Evolutionary conservation across 139 green algal species (phyloP), one percentile per base, ranked within the genome.

Genomic region (Chlorella ohadii): DNA sequence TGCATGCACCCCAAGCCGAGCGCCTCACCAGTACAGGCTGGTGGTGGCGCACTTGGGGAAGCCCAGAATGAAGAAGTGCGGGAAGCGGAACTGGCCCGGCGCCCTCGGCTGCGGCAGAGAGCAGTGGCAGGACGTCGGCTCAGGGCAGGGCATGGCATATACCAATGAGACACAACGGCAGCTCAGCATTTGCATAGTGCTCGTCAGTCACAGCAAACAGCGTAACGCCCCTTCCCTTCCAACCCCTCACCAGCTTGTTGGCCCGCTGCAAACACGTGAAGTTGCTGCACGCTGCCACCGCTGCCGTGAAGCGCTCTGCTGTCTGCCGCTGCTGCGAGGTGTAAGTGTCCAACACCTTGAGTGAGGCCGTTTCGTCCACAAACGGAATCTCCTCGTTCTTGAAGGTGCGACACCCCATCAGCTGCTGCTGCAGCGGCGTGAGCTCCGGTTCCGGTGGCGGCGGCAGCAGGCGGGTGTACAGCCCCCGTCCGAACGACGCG

Each of bases 1-100:
- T 51, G 44, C 59, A 66, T 1, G 22, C 59, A 16, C 59, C 4
- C 66, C 51, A n/a, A 16, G 55, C 55, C 0, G 13, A 16, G 51
- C 15, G 2, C 6, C 36, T 81, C 75, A 81, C 75, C 76, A 82
- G 76, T 82, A 82, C 13, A 82, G 57, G 57, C 31, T 57, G 4
- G 76, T 82, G 25, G 76, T 82, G 57, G 76, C 76, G 59, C 76
- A 82, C 36, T 82, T 82, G 27, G 76, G 76, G 59, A 82, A 82
- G 11, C 76, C 76, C 15, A 82, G 56, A 0, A 82, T 63, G 27
- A 72, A 57, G 39, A 82, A 82, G 76, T 82, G 76, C 0, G 76
- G 76, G 76, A 63, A 82, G 12, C 76, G 76, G 36, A 82, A 82
- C 76, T 82, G 76, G 19, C 76, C 76, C 22, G 76, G 76, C 9